Percentiles rank a stretch among this genome's conserved stretches.
Evolutionary conservation across 1,284 basidiomycete species (phyloP).

Genomic region (Irpex sp.): DNA sequence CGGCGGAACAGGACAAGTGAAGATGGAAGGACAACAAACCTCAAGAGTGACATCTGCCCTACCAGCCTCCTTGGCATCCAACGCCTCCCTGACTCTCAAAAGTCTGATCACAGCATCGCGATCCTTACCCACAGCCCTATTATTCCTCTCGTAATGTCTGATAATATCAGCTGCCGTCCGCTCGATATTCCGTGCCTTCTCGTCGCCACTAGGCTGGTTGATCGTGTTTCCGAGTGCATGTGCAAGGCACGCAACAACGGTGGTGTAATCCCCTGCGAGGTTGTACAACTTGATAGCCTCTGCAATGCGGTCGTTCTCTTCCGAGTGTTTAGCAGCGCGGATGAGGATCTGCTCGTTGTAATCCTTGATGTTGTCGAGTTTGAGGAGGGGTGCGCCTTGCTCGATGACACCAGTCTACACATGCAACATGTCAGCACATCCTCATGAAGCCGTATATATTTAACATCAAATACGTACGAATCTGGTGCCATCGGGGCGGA

Average conservation of each 20-base stretch:
- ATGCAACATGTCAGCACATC: not conserved
- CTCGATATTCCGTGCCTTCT: conserved; percentile 68
- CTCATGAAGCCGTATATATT: no score
- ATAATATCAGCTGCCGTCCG: conserved; percentile 80
- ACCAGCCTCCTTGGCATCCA: conserved; percentile 70
- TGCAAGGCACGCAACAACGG: conserved; percentile 85
- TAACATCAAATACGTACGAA: conserved; percentile 45
- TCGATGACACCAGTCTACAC: conserved; percentile 81
- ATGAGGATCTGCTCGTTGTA: conserved; percentile 84
- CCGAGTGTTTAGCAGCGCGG: conserved; percentile 72
- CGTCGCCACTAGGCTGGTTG: conserved; percentile 58
- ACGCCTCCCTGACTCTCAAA: conserved; percentile 78
- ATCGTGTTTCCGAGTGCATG: conserved; percentile 86
- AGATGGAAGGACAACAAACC: conserved; percentile 37
- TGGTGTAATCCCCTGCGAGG: conserved; percentile 86
- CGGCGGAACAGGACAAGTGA: not conserved
- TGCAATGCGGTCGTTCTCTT: conserved; percentile 72
- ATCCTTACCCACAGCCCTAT: conserved; percentile 70
- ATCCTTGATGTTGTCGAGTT: conserved; percentile 63
- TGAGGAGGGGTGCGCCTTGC: conserved; percentile 73
- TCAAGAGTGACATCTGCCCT: conserved; percentile 77
- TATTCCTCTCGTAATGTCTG: conserved; percentile 81
- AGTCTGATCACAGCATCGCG: conserved; percentile 74
- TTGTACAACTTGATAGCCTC: conserved; percentile 97
- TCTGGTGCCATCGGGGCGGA: conserved; percentile 83